Evolutionary conservation across 2,329 filamentous ascomycete species (phyloP).

Genomic region (Cladophialophora yegresii): DNA sequence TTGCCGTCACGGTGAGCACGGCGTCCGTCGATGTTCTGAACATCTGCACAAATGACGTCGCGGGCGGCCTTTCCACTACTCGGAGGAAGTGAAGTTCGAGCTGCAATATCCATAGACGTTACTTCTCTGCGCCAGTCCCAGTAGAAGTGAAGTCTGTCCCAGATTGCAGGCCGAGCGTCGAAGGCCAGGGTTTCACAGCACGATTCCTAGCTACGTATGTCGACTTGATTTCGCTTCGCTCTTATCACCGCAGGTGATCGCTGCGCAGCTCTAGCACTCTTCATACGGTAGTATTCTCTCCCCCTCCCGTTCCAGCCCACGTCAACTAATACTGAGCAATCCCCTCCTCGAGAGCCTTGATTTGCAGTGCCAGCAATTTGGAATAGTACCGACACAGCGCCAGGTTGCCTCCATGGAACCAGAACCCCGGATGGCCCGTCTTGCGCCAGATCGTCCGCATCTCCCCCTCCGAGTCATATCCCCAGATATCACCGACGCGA

Average conservation of each 20-base stretch:
- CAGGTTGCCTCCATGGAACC: constrained; percentile 68
- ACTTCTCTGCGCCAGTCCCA: no score
- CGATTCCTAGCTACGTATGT: neutral
- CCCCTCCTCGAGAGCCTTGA: constrained; percentile 44
- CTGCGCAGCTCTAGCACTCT: neutral
- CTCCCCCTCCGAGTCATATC: constrained; percentile 59
- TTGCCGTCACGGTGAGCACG: neutral
- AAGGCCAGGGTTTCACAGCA: neutral
- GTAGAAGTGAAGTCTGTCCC: no score
- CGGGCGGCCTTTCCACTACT: no score
- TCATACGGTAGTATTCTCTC: neutral
- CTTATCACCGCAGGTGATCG: neutral
- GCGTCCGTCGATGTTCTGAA: neutral
- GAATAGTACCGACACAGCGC: constrained; percentile 65
- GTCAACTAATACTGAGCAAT: constrained; percentile 16
- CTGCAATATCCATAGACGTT: no score
- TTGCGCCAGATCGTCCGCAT: constrained; percentile 61
- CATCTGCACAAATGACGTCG: no score
- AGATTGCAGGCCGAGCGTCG: no score
- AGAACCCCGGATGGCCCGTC: constrained; percentile 66
- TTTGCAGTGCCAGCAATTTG: constrained; percentile 53
- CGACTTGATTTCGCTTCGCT: no score
- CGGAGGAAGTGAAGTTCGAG: no score
- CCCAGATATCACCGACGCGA: constrained; percentile 63
- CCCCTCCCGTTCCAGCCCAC: neutral